Conservation (phyloP, 192 early-diverging fungal species). For the Funneliformis mosseae region DNA sequence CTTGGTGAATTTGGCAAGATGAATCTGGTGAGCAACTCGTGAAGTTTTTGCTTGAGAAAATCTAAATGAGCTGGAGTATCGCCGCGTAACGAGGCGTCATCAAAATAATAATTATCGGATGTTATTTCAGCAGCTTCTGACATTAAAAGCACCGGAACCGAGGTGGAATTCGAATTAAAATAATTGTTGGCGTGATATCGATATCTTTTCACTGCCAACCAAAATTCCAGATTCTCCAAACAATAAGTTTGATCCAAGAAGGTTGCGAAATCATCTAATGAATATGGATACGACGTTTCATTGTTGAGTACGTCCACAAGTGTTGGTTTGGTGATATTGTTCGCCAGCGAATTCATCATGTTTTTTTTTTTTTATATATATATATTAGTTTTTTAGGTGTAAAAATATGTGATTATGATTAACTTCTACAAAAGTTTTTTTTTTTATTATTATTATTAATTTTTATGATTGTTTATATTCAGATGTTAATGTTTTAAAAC, state of each 20-base stretch:
- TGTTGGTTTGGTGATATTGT: constrained; percentile 5
- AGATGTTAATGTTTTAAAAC: too few relatives aligned
- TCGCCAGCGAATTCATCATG: neutral
- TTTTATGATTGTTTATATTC: too few relatives aligned
- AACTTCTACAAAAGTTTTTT: too few relatives aligned
- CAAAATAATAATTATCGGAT: neutral
- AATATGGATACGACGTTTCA: constrained; percentile 33
- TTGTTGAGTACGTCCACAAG: constrained; percentile 36
- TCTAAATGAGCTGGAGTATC: constrained; percentile 28
- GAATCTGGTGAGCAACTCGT: constrained; percentile 25
- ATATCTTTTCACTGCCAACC: constrained; percentile 39
- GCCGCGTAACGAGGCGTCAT: neutral
- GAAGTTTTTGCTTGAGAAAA: constrained; percentile 29
- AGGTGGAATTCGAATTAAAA: constrained; percentile 16
- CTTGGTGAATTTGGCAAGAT: constrained; percentile 31
- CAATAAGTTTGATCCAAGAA: constrained; percentile 41
- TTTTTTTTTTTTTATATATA: too few relatives aligned
- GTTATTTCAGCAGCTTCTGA: too few relatives aligned
- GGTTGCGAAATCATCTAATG: constrained; percentile 34
- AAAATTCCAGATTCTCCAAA: constrained; percentile 41
- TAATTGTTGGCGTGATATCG: constrained; percentile 7
- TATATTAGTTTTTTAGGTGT: too few relatives aligned
- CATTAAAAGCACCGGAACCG: constrained; percentile 1
- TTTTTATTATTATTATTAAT: too few relatives aligned
- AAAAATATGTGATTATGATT: too few relatives aligned